A percentile compares a stretch with the other conserved stretches of the same genome.
Evolutionary conservation across 192 early-diverging fungal species (phyloP).

Genomic region (Paraglomus occultum): DNA sequence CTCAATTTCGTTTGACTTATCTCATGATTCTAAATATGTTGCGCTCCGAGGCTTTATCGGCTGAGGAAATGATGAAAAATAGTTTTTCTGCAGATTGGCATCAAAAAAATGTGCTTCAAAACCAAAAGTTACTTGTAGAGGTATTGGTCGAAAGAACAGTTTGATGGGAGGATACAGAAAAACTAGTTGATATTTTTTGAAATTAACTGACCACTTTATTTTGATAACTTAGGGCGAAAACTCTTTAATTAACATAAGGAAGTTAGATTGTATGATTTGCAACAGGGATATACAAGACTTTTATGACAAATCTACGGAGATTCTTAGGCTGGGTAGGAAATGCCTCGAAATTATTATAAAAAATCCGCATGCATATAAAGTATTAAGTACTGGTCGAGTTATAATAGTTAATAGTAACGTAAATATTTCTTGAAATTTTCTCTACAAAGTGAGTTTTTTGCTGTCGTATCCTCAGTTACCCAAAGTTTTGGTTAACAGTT

Average conservation of each 20-base stretch:
- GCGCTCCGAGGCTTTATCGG: slow-evolving; percentile 89
- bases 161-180: not conserved
- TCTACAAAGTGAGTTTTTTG: not conserved
- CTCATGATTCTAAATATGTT: slow-evolving; percentile 98
- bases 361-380: slow-evolving; percentile 59
- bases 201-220: not conserved
- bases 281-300: slow-evolving; percentile 67
- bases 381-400: slow-evolving; percentile 68
- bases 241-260: slow-evolving; percentile 53
- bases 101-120: slow-evolving; percentile 87
- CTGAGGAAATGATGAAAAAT: slow-evolving; percentile 98
- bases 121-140: slow-evolving; percentile 67
- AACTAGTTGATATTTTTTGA: not conserved
- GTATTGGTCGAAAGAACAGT: slow-evolving; percentile 29
- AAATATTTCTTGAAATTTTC: slow-evolving; percentile 9
- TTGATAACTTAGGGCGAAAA: slow-evolving; percentile 50
- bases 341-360: slow-evolving; percentile 58
- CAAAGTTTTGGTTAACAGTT: slow-evolving; percentile 38
- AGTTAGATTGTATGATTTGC: slow-evolving; percentile 82
- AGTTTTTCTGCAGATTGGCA: slow-evolving; percentile 89
- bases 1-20: slow-evolving; percentile 96
- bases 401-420: slow-evolving; percentile 72
- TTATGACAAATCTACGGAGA: slow-evolving; percentile 62
- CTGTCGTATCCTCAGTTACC: not conserved
- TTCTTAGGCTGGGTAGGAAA: slow-evolving; percentile 52